Base-by-base conservation (phyloP, 2,329 filamentous ascomycete genomes). In the Exophiala lecanii-corni region DNA sequence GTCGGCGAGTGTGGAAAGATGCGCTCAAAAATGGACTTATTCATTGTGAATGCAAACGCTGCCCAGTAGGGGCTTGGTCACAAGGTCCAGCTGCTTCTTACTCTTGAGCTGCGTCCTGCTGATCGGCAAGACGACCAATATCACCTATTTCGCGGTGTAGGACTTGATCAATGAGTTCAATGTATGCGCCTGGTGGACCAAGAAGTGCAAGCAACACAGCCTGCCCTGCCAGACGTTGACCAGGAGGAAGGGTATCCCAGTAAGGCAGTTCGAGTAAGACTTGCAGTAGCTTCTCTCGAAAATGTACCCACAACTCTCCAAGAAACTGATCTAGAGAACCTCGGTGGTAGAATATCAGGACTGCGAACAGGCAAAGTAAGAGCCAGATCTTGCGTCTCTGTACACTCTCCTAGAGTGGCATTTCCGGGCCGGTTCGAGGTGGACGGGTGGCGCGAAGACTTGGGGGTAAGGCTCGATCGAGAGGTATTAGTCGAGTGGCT, bases 1-100 rank as follows among this genome's bases (percentile, higher is more conserved):
- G 39, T 33, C 23, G 48, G 44, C 9, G 50, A 18, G 17, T 47
- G 42, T 6, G 54, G 54, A 36, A 56, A 56, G 15, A 56, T 51
- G 9, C 54, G 47, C 28, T 56, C 54, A 25, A 56, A 51, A 33
- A 56, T 49, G 6, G 54, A 56, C 44, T 51, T 51, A 20, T 55
- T 52, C 54, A 56, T 56, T 25, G 19, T 34, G 38, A 21, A 13
- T 16, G 13, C 16, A n/a, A n/a, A n/a, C n/a, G n/a, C n/a, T n/a
- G n/a, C n/a, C n/a, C n/a, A n/a, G n/a, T n/a, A n/a, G n/a, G n/a
- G n/a, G n/a, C 18, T 23, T 23, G 23, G 26, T 10, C 9, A 9
- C 13, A 9, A 7, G 37, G 15, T 32, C 19, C 30, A 13, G 30
- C 16, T 33, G 30, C 15, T 15, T 33, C 15, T 17, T 7, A 33